phyloP scores from a whole-genome alignment of 805 yeast species.

The Saccharomycopsis vini region DNA sequence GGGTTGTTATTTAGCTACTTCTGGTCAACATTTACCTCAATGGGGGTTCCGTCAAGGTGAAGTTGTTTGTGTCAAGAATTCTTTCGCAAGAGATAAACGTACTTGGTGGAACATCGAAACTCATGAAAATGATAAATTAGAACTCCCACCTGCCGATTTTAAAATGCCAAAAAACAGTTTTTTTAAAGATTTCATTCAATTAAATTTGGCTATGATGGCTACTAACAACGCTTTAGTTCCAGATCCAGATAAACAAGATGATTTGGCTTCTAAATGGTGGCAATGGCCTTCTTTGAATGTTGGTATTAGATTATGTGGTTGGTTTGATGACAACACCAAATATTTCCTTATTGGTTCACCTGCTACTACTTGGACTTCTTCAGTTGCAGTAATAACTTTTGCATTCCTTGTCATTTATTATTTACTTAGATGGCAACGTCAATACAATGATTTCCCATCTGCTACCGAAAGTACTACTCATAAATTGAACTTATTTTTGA shows the following conservation, averaged over 20 bases:
- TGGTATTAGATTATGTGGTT: conserved; percentile 70
- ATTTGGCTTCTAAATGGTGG: conserved; percentile 68
- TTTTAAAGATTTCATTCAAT: conserved; percentile 64
- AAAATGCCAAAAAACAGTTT: conserved; percentile 67
- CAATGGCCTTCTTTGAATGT: conserved; percentile 78
- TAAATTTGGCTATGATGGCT: conserved; percentile 82
- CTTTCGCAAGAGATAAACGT: conserved; percentile 67
- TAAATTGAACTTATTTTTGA: conserved; percentile 43
- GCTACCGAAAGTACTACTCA: conserved; percentile 24
- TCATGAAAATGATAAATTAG: conserved; percentile 51
- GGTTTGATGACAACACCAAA: conserved; percentile 51
- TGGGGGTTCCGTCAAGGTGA: conserved; percentile 99
- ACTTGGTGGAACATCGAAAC: conserved; percentile 85
- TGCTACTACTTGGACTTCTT: conserved; percentile 68
- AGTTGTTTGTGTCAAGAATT: conserved; percentile 65
- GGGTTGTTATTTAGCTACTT: conserved; percentile 79
- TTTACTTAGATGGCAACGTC: conserved; percentile 78
- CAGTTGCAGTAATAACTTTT: conserved; percentile 48
- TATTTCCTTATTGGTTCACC: conserved; percentile 72
- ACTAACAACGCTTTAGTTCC: conserved; percentile 77
- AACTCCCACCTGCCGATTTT: conserved; percentile 51
- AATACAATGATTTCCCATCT: conserved; percentile 47
- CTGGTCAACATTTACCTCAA: conserved; percentile 74
- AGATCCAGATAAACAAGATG: conserved; percentile 65
- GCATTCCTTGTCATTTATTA: conserved; percentile 37